These are phyloP conservation scores for Neoboletus brunneissimus DNA, from an alignment of 768 basidiomycete genomes.

Conservation along the genomic window DNA sequence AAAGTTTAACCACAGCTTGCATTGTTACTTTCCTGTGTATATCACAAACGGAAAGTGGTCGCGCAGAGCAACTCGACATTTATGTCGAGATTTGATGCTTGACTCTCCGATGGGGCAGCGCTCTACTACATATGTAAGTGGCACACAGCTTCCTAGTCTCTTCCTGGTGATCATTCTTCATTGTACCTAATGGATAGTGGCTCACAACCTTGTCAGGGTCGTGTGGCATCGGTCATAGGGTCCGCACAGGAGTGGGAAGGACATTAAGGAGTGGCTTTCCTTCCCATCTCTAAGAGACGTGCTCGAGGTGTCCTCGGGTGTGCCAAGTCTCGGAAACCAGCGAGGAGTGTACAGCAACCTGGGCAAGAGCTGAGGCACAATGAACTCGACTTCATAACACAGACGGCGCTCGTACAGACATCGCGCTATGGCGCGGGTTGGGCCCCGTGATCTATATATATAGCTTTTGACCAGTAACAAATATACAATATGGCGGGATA, in stretches of 20 bases:
- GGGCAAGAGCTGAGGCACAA: too few relatives aligned
- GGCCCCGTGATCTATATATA: too few relatives aligned
- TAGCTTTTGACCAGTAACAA: too few relatives aligned
- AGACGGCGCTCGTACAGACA: too few relatives aligned
- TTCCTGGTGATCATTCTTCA: constrained; percentile 38
- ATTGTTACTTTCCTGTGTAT: constrained; percentile 21
- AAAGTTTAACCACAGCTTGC: background rate
- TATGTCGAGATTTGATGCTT: background rate
- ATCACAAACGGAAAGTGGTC: constrained; percentile 46
- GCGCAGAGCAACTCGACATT: constrained; percentile 41
- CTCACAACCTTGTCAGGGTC: constrained; percentile 43
- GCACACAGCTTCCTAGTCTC: constrained; percentile 43
- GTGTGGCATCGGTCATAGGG: constrained; percentile 35
- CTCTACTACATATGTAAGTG: constrained; percentile 30
- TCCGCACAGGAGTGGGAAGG: too few relatives aligned
- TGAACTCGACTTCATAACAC: too few relatives aligned
- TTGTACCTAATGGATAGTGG: constrained; percentile 34
- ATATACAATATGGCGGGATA: too few relatives aligned
- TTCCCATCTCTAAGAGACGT: constrained; percentile 6
- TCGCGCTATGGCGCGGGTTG: too few relatives aligned
- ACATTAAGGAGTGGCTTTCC: constrained; percentile 15
- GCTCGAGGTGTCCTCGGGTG: background rate
- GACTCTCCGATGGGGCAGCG: constrained; percentile 29
- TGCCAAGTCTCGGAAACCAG: background rate
- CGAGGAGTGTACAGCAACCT: too few relatives aligned